Evolutionary conservation across 2,329 filamentous ascomycete genomes (phyloP).

Genomic region (Colletotrichum sp.): DNA sequence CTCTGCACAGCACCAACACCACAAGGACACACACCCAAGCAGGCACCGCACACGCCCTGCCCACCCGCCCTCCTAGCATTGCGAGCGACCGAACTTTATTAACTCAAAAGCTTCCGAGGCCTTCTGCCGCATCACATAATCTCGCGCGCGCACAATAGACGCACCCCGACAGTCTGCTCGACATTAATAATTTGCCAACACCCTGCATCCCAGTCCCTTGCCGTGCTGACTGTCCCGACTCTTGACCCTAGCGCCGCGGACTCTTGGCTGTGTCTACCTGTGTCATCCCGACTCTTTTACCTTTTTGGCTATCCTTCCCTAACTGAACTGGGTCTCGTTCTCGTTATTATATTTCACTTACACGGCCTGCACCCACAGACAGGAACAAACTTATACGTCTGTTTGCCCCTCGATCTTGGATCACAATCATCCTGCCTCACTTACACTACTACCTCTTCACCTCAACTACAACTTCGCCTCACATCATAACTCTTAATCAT

Average conservation of each 20-base stretch:
- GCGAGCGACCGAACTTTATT: slow-evolving; percentile 17
- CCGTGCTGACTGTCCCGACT: slow-evolving; percentile 15
- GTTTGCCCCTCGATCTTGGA: slow-evolving; percentile 12
- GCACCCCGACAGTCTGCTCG: slow-evolving; percentile 15
- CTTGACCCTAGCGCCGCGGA: slow-evolving; percentile 11
- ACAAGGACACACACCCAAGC: slow-evolving; percentile 9
- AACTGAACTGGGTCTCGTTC: slow-evolving; percentile 11
- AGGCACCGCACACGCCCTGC: background rate
- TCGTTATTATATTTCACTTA: slow-evolving; percentile 19
- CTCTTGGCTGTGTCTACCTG: slow-evolving; percentile 18
- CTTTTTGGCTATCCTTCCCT: slow-evolving; percentile 7
- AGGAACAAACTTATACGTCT: slow-evolving; percentile 4
- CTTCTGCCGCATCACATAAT: slow-evolving; percentile 16
- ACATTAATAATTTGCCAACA: slow-evolving; percentile 22
- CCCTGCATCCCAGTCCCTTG: slow-evolving; percentile 10
- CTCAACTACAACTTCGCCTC: background rate
- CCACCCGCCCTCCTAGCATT: slow-evolving; percentile 4
- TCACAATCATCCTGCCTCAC: background rate
- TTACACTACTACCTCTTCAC: background rate
- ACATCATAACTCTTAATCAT: background rate
- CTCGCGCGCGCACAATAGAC: slow-evolving; percentile 20
- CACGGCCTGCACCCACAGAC: background rate
- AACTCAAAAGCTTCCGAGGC: slow-evolving; percentile 18
- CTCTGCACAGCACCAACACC: background rate
- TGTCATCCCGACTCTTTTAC: slow-evolving; percentile 19